phyloP scores from a whole-genome alignment of 1,284 basidiomycete genomes.

The Ceratobasidium sp. region DNA sequence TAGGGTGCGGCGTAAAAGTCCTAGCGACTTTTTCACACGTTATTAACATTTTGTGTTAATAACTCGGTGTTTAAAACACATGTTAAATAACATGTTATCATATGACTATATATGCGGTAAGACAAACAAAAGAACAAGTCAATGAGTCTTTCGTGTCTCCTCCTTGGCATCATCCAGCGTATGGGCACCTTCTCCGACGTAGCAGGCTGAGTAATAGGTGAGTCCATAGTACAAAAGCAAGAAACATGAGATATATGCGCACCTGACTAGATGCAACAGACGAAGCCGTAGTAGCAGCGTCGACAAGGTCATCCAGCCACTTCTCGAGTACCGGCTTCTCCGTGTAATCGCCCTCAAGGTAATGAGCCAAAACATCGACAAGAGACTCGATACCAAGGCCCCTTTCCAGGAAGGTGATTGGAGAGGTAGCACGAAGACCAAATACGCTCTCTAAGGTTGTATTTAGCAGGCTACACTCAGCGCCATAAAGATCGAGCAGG shows the following conservation, averaged over 20 bases:
- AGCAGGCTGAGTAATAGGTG: too few relatives aligned
- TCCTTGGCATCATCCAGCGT: too few relatives aligned
- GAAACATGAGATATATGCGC: too few relatives aligned
- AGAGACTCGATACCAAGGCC: constrained; percentile 21
- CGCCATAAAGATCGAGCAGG: neutral
- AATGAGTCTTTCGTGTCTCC: too few relatives aligned
- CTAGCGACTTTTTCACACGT: neutral
- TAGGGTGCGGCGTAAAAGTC: neutral
- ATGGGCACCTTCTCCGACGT: too few relatives aligned
- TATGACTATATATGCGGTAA: neutral
- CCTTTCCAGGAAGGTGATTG: neutral
- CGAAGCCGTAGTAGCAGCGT: neutral
- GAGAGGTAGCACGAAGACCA: neutral
- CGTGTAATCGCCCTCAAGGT: neutral
- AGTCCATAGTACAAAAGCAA: too few relatives aligned
- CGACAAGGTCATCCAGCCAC: constrained; percentile 15
- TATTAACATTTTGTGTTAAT: neutral
- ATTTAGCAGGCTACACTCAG: constrained; percentile 13
- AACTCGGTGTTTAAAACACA: constrained; percentile 22
- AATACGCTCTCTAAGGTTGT: constrained; percentile 6
- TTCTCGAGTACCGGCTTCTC: constrained; percentile 23
- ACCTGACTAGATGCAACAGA: too few relatives aligned
- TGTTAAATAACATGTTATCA: neutral
- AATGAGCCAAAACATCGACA: neutral
- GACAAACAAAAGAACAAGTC: neutral